Evolutionary conservation across 2,329 filamentous ascomycete species (phyloP), one percentile per base, ranked within the genome.

Genomic region (Talaromyces funiculosus): DNA sequence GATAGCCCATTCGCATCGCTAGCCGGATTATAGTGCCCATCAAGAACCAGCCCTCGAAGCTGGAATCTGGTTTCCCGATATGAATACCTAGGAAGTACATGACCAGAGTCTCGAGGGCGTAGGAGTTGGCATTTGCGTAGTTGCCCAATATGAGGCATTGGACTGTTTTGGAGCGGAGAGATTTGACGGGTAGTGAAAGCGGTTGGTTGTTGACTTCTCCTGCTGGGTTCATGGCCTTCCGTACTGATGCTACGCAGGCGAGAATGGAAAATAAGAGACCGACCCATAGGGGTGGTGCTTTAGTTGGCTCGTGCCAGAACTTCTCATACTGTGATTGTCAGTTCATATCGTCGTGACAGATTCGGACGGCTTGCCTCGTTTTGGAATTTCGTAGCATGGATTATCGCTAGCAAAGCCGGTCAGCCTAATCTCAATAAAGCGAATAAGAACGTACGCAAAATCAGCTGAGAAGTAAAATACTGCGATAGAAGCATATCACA

Each of bases 1-100:
- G 82, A 62, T 83, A 78, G 10, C 82, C 82, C 77, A 84, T 82
- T 29, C 81, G 75, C 77, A 83, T 83, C 2, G 82, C 82, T 12
- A 84, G 69, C 4, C 82, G 76, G 12, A 82, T 79, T 37, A 82
- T 78, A 60, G 84, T 75, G 29, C 80, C 77, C 9, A 79, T 79
- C 59, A 83, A 73, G 24, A 83, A 72, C 62, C 83, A 73, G 14
- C 83, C 78, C 18, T 80, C 80, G 3, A 79, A 73, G 63, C 82
- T 80, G 3, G 82, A 77, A 64, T 85, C 82, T 65, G 78, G 71
- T 62, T 76, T 82, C 4, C 79, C 73, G 7, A 79, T 76, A 65
- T 82, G 81, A 62, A 83, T 81, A 42, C 81, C 79, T 62, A 82
- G 77, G 2, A 83, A 72, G 62, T 84, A 80, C 16, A 83, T 67